Evolutionary conservation across 768 basidiomycete species (phyloP).

Genomic region (Cantharellus cinnabarinus): DNA sequence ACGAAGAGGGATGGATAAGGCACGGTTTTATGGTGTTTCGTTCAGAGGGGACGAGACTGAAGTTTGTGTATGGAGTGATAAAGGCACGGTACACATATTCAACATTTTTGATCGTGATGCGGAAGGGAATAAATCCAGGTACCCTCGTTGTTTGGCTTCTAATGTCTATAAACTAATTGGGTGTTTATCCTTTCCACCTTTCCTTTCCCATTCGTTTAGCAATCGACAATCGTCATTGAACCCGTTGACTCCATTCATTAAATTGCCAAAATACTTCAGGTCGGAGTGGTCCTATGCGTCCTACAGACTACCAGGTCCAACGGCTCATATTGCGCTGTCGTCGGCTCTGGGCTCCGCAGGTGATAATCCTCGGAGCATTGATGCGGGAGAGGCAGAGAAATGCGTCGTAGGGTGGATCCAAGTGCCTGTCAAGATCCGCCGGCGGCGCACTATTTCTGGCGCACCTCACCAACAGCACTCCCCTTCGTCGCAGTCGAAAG

Average conservation of each 20-base stretch:
- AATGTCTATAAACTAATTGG: neutral
- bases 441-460: neutral
- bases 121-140: neutral
- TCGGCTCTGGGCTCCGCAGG: conserved; percentile 30
- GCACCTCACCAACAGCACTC: neutral
- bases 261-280: conserved; percentile 61
- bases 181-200: neutral
- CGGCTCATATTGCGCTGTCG: conserved; percentile 60
- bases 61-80: conserved; percentile 85
- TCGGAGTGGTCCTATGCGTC: conserved; percentile 96
- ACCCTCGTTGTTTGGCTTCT: neutral
- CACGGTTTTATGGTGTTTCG: conserved; percentile 76
- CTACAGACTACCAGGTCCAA: conserved; percentile 71
- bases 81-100: conserved; percentile 85
- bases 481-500: neutral
- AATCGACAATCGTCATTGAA: conserved; percentile 76
- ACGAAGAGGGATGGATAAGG: conserved; percentile 71
- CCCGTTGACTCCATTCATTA: conserved; percentile 50
- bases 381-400: conserved; percentile 55
- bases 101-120: conserved; percentile 23
- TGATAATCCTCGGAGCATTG: neutral
- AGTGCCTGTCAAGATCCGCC: conserved; percentile 17
- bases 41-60: conserved; percentile 75
- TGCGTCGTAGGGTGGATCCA: conserved; percentile 78
- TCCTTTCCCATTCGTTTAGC: conserved; percentile 18